Evolutionary conservation across 2,329 filamentous ascomycete species (phyloP), one percentile per base, ranked within the genome.

Genomic region (Sarocladium oryzae): DNA sequence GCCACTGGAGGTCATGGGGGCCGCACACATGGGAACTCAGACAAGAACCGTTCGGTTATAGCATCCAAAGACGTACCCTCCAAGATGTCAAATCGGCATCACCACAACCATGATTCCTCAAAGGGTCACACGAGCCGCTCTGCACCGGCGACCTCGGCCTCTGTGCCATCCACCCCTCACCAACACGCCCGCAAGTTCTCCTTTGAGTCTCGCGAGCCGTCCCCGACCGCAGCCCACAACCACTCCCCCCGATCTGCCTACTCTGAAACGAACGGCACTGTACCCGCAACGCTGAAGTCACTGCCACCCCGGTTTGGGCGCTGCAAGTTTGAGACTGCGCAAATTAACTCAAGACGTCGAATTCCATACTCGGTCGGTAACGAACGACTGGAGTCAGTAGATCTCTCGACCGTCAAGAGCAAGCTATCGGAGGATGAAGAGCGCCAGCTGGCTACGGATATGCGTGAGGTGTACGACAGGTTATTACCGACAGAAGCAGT

Each of bases 321-420:
- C 60, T 99, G 93, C 73, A 88, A 86, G 63, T 96, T 88, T 69
- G 93, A 99, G 73, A 95, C 89, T 11, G 86, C 86, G 20, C 82
- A 90, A 65, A 84, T 89, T 21, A 84, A 87, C 64, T 86, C 87
- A 49, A 84, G 89, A 60, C 79, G 93, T 66, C 81, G 93, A 61
- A 95, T 99, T 77, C 89, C 89, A 18, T 99, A 99, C 71, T 90
- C 84, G 57, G 78, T 93, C 52, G 91, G 91, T n/a, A 83, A 83
- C 55, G 87, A 95, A 56, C 77, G 81, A 56, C 71, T 97, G 46
- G 85, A 88, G 52, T 84, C 81, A 62, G 76, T 86, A 50, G 84
- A 88, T 56, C 75, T 83, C 60, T 76, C 84, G 50, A 90, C 86
- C 63, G 77, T 88, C 61, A 83, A 95, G 72, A 81, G 76, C 67